Conservation (phyloP, 2,329 filamentous ascomycete genomes). For the Aureobasidium musti region DNA sequence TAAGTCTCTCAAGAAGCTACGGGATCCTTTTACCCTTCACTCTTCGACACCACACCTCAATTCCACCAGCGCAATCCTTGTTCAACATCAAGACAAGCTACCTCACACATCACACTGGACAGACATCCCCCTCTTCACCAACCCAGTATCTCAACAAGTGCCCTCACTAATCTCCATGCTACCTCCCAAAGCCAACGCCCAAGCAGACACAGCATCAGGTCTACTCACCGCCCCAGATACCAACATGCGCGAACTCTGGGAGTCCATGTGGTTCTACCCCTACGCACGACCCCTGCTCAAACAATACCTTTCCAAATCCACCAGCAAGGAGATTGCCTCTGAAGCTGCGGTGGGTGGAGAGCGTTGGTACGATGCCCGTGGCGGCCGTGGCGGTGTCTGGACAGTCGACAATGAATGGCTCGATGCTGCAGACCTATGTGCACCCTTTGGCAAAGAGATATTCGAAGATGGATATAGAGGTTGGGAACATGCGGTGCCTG, state of each 20-base stretch:
- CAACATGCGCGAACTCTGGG: conserved; percentile 19
- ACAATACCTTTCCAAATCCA: conserved; percentile 14
- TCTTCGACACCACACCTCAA: conserved; percentile 13
- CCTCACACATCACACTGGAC: conserved; percentile 1
- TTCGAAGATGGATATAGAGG: conserved; percentile 23
- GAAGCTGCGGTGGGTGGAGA: conserved; percentile 24
- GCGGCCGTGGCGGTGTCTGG: conserved; percentile 26
- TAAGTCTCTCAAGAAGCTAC: neutral
- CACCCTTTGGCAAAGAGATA: conserved; percentile 12
- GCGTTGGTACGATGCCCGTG: conserved; percentile 23
- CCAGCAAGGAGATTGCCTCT: conserved; percentile 24
- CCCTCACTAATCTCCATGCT: conserved; percentile 21
- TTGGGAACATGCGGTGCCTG: neutral
- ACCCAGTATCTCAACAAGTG: conserved; percentile 12
- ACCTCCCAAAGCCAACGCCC: neutral
- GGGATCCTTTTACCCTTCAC: conserved; percentile 1
- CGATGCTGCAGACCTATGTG: conserved; percentile 19
- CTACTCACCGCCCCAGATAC: conserved; percentile 9
- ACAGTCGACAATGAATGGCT: conserved; percentile 26
- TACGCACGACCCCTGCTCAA: conserved; percentile 20
- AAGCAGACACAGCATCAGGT: neutral
- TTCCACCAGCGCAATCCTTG: conserved; percentile 11
- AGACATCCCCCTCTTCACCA: conserved; percentile 20
- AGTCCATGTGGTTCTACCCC: conserved; percentile 26
- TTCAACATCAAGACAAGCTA: conserved; percentile 1